Evolutionary conservation across 2,329 filamentous ascomycete genomes (phyloP), one percentile per base, ranked within the genome.

Genomic region (Chaetomiaceae sp.): DNA sequence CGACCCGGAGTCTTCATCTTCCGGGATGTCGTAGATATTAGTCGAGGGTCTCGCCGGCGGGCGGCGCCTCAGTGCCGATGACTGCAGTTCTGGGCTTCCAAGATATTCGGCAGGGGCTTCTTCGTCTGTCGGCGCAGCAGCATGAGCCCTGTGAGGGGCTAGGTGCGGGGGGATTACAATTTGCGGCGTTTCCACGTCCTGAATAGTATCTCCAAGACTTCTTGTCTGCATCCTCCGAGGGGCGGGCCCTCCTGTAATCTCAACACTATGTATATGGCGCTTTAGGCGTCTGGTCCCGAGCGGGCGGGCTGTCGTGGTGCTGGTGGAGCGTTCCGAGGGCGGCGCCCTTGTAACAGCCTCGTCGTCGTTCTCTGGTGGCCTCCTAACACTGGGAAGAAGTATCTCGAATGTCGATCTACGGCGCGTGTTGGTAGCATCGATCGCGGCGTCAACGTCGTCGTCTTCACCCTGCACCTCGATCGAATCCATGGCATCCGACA

Each of bases 391-490:
- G 12, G 34, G 36, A 9, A 54, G 25, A 2, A 5, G 15, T 15
- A 54, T 17, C 20, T 36, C 47, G 17, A 54, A 22, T 3, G 12
- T 22, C 17, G 39, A 7, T 4, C 37, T 37, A 6, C n/a, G 5
- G 5, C 47, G 20, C 22, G 23, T 5, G 25, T 17, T 40, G 3
- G 52, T 50, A 4, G 42, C 47, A 8, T 40, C 31, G 29, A 54
- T 44, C 3, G 42, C 52, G 6, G 47, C 52, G 23, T 50, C 52
- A 14, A 54, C 43, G 17, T 34, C 17, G 29, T 58, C 53, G 12
- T 58, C 56, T 14, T 51, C 47, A 9, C 15, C 31, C 17, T 25
- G 9, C 12, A 48, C 49, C 36, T 55, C 42, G 19, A 51, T 52
- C 4, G 39, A 37, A 3, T 38, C 44, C n/a, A 14, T 8, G 14